Evolutionary conservation across 768 basidiomycete genomes (phyloP), one percentile per base, ranked within the genome.

Genomic region (Leccinum obscurum): DNA sequence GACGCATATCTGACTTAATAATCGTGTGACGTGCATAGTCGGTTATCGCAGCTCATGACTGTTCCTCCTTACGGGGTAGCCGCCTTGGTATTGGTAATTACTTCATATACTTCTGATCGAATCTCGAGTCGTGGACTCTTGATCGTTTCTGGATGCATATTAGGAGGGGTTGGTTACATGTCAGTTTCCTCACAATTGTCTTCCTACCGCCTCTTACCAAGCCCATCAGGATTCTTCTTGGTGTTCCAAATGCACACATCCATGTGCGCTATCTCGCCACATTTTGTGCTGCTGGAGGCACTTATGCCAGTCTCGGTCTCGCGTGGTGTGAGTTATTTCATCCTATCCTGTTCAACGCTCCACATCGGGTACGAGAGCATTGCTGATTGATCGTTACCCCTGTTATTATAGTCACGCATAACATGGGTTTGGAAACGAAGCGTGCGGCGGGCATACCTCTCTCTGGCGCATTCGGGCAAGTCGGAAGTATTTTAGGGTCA

Each of bases 401-500:
- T 22, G 0, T 4, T 52, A 9, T 32, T 10, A 22, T 32, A 90
- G 72, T 75, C 58, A 58, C 72, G 2, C 77, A 78, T 53, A 81
- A 78, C 48, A 64, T 79, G 2, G 79, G 77, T 14, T 79, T 78
- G 1, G 80, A 81, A 63, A 77, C 78, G n/a, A 79, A 80, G 63
- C 71, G 75, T 22, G 80, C 79, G 10, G 64, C 78, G 1, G 77
- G 79, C 0, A 69, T 78, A 57, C 77, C 79, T 5, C 69, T 80
- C 55, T 77, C 75, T 52, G 74, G 76, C 57, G 69, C 77, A 4
- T 77, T 80, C 34, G 80, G 79, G 8, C 78, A 79, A 63, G 65
- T 57, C 24, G 79, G 78, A 3, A 74, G 74, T 50, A 73, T 79
- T 35, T 60, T 78, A 5, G 77, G 77, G 13, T 77, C 79, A 4